phyloP scores from a whole-genome alignment of 2,329 filamentous ascomycete genomes.

The Fusarium brachygibbosum region DNA sequence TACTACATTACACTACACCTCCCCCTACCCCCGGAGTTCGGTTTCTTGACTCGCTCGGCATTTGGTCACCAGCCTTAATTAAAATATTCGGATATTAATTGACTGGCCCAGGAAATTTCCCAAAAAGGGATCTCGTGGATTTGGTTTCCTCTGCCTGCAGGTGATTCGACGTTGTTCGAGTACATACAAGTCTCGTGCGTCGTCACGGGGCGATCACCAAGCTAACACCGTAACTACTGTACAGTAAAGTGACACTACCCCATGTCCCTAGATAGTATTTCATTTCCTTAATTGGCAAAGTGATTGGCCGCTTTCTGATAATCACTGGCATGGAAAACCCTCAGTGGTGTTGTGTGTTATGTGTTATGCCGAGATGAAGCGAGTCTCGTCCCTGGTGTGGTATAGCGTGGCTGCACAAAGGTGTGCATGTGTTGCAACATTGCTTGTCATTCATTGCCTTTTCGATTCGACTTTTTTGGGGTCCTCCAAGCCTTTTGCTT shows the following conservation, averaged over 20 bases:
- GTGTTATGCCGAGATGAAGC: constrained; percentile 43
- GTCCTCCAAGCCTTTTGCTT: constrained; percentile 5
- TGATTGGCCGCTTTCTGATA: constrained; percentile 9
- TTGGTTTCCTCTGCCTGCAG: constrained; percentile 38
- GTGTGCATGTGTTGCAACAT: constrained; percentile 15
- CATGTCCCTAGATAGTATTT: constrained; percentile 10
- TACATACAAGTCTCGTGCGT: constrained; percentile 44
- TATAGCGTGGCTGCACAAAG: constrained; percentile 27
- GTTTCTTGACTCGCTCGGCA: constrained; percentile 41
- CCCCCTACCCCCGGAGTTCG: constrained; percentile 14
- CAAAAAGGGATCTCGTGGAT: constrained; percentile 34
- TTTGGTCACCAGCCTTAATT: constrained; percentile 26
- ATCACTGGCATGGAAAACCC: constrained; percentile 6
- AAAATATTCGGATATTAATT: constrained; percentile 4
- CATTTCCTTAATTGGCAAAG: constrained; percentile 4
- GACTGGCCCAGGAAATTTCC: constrained; percentile 14
- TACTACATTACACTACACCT: background rate
- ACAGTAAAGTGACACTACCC: background rate
- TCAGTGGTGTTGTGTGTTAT: background rate
- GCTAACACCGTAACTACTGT: constrained; percentile 4
- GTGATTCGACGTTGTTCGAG: constrained; percentile 39
- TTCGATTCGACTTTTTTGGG: constrained; percentile 6
- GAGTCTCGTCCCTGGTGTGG: constrained; percentile 16
- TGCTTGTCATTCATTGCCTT: constrained; percentile 17
- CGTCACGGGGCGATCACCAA: constrained; percentile 39